Evolutionary conservation across 2,329 filamentous ascomycete species (phyloP).

Genomic region (Xylariales sp.): DNA sequence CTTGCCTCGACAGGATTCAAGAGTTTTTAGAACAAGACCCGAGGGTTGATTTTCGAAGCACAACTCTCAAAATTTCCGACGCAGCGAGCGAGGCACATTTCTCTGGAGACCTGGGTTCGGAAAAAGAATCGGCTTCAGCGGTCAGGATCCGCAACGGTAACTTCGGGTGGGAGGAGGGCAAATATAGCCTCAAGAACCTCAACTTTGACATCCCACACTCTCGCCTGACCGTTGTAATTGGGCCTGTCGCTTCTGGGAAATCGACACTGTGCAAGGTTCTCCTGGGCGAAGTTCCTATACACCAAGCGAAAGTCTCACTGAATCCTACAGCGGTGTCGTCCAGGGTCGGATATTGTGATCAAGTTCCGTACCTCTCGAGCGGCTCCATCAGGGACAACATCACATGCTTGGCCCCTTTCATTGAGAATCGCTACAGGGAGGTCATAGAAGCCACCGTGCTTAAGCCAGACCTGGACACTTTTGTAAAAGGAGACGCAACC

Average conservation of each 20-base stretch:
- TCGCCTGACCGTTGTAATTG: constrained; percentile 34
- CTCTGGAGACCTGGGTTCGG: too few relatives aligned
- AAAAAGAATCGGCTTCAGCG: constrained; percentile 2
- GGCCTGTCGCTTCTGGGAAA: constrained; percentile 41
- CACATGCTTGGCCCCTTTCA: constrained; percentile 21
- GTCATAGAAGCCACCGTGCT: constrained; percentile 24
- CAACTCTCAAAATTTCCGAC: constrained; percentile 29
- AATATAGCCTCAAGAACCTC: constrained; percentile 24
- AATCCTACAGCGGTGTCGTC: constrained; percentile 13
- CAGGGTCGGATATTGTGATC: constrained; percentile 33
- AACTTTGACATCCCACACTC: constrained; percentile 26
- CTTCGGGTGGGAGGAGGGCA: constrained; percentile 31
- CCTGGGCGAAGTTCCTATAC: constrained; percentile 30
- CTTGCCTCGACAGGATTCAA: constrained; percentile 37
- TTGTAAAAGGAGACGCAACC: constrained; percentile 33
- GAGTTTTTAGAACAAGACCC: constrained; percentile 26
- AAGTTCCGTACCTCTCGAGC: constrained; percentile 31
- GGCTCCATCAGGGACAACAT: constrained; percentile 26
- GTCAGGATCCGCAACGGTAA: constrained; percentile 19
- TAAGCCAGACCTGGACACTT: constrained; percentile 24
- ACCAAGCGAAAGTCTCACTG: constrained; percentile 20
- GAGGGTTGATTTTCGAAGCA: constrained; percentile 21
- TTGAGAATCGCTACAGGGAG: constrained; percentile 21
- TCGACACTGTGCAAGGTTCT: constrained; percentile 38
- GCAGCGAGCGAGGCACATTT: constrained; percentile 20